These are phyloP conservation scores for Sindora glabra DNA, from an alignment of 306 rosid species.

Conservation along the genomic window DNA sequence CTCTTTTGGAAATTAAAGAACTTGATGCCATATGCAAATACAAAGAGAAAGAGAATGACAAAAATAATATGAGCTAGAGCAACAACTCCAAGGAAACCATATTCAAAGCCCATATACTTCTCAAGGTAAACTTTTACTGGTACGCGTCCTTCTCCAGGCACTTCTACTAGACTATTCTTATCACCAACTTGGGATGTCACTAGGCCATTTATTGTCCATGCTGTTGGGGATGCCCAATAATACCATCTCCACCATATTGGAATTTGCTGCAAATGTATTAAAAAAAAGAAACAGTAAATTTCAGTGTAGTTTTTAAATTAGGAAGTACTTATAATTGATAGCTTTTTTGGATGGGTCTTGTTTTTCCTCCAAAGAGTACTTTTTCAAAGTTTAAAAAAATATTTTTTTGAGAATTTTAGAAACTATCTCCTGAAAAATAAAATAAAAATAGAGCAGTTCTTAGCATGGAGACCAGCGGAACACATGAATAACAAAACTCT, in stretches of 20 bases:
- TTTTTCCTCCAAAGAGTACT: too few relatives aligned
- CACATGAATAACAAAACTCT: neutral
- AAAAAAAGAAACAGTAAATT: neutral
- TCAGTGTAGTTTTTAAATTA: neutral
- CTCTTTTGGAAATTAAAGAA: constrained; percentile 57
- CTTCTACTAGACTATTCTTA: neutral
- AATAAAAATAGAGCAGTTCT: too few relatives aligned
- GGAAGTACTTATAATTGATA: too few relatives aligned
- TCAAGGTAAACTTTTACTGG: constrained; percentile 32
- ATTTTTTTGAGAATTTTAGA: too few relatives aligned
- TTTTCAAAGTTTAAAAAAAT: too few relatives aligned
- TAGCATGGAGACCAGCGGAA: too few relatives aligned
- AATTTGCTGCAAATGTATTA: constrained; percentile 20
- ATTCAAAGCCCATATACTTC: constrained; percentile 30
- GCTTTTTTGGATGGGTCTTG: too few relatives aligned
- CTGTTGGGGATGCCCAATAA: constrained; percentile 29
- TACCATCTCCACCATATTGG: constrained; percentile 36
- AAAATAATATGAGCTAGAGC: constrained; percentile 38
- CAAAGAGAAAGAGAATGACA: constrained; percentile 41
- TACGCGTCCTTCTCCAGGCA: neutral
- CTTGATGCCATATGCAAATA: constrained; percentile 60
- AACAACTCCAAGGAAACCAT: constrained; percentile 36
- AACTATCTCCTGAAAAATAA: too few relatives aligned
- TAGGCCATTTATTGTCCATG: constrained; percentile 29
- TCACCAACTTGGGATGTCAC: constrained; percentile 29